A percentile compares a stretch with the other conserved stretches of the same genome.
Conservation (phyloP, 441 rosid species). For the Eutrema salsugineum region DNA sequence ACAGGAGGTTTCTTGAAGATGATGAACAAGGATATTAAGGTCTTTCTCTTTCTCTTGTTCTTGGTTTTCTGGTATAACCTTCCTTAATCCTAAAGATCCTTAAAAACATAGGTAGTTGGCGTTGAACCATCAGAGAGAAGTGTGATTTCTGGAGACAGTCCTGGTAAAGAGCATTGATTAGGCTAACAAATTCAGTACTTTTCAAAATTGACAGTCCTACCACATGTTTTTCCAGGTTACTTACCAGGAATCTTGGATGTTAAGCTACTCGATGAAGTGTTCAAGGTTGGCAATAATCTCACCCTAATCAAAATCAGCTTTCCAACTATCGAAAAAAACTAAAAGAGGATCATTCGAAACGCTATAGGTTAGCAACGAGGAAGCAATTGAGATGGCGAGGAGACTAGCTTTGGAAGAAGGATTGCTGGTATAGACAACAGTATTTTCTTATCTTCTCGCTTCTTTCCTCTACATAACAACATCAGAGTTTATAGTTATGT, state of each 20-base stretch:
- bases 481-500: background rate
- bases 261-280: slow-evolving; percentile 81
- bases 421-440: slow-evolving; percentile 57
- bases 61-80: slow-evolving; percentile 1
- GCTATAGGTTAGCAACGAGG: slow-evolving; percentile 69
- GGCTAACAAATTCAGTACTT: slow-evolving; percentile 1
- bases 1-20: slow-evolving; percentile 75
- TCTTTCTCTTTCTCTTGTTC: slow-evolving; percentile 17
- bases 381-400: slow-evolving; percentile 92
- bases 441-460: background rate
- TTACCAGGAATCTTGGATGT: slow-evolving; percentile 77
- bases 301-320: background rate
- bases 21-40: slow-evolving; percentile 75
- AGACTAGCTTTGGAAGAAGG: slow-evolving; percentile 92
- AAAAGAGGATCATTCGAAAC: background rate
- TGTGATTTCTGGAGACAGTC: slow-evolving; percentile 76
- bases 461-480: background rate
- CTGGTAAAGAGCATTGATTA: slow-evolving; percentile 42
- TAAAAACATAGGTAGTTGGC: slow-evolving; percentile 60
- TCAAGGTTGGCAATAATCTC: slow-evolving; percentile 60
- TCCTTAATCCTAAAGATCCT: background rate
- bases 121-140: slow-evolving; percentile 96
- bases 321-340: background rate
- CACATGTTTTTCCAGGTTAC: slow-evolving; percentile 48
- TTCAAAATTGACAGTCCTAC: background rate